These are phyloP conservation scores for Lentinula detonsa DNA, from an alignment of 768 basidiomycete genomes.

Conservation along the genomic window DNA sequence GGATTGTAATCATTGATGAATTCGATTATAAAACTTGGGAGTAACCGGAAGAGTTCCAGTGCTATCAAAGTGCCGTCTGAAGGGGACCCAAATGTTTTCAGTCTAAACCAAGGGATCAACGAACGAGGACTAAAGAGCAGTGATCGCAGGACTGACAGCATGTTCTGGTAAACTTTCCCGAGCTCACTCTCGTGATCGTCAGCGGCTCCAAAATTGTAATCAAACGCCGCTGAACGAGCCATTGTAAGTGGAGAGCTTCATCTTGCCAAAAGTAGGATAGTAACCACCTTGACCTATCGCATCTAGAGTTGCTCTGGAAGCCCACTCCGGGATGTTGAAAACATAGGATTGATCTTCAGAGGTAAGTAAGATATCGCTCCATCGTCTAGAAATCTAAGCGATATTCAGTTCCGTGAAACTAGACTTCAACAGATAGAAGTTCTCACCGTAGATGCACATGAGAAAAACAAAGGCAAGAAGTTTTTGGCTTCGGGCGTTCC, in stretches of 20 bases:
- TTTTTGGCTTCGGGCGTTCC: slow-evolving; percentile 20
- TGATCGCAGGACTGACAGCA: slow-evolving; percentile 20
- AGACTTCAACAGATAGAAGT: background rate
- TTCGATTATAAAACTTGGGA: slow-evolving; percentile 15
- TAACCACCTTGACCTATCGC: slow-evolving; percentile 28
- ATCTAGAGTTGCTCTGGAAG: slow-evolving; percentile 28
- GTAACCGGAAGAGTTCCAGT: background rate
- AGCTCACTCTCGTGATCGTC: slow-evolving; percentile 31
- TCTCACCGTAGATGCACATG: slow-evolving; percentile 16
- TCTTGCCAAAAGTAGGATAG: background rate
- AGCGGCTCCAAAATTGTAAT: slow-evolving; percentile 37
- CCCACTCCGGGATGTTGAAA: slow-evolving; percentile 21
- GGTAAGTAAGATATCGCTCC: slow-evolving; percentile 20
- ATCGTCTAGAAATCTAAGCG: slow-evolving; percentile 19
- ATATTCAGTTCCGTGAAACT: background rate
- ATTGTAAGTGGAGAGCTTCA: slow-evolving; percentile 22
- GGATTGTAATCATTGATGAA: slow-evolving; percentile 9
- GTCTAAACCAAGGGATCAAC: background rate
- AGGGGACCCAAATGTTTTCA: slow-evolving; percentile 18
- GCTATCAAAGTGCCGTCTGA: background rate
- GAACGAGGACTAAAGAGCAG: background rate
- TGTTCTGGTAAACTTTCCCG: slow-evolving; percentile 26
- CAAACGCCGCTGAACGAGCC: slow-evolving; percentile 18
- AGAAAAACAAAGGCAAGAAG: slow-evolving; percentile 22
- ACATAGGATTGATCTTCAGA: slow-evolving; percentile 9